Conservation (phyloP, 768 basidiomycete species). For the Pseudohyphozyma bogoriensis region DNA sequence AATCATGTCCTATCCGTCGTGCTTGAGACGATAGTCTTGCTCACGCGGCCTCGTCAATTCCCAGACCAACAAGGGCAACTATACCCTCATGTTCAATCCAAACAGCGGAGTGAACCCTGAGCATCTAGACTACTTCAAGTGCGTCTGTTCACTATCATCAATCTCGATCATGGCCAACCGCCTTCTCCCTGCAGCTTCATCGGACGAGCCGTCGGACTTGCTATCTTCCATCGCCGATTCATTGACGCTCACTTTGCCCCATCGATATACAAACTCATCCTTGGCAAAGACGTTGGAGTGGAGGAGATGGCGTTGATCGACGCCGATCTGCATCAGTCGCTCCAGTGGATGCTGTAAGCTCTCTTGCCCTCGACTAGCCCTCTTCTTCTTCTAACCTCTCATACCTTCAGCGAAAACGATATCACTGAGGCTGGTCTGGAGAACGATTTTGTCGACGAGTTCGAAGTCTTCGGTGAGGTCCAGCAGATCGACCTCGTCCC, state of each 20-base stretch:
- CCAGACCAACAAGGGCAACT: slow-evolving; percentile 73
- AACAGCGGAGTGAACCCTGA: slow-evolving; percentile 89
- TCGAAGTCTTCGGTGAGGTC: slow-evolving; percentile 95
- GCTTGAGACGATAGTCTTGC: too few species aligned
- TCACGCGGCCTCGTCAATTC: slow-evolving; percentile 98
- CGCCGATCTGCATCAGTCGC: slow-evolving; percentile 79
- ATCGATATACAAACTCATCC: slow-evolving; percentile 74
- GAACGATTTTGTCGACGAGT: slow-evolving; percentile 88
- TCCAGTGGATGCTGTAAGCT: slow-evolving; percentile 95
- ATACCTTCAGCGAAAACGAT: slow-evolving; percentile 67
- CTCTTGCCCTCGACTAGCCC: slow-evolving; percentile 1
- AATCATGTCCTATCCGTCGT: too few species aligned
- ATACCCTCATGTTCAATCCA: slow-evolving; percentile 90
- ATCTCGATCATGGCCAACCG: not conserved
- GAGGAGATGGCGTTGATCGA: slow-evolving; percentile 94
- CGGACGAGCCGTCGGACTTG: slow-evolving; percentile 84
- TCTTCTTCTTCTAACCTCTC: not conserved
- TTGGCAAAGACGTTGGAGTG: slow-evolving; percentile 91
- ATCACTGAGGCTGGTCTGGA: slow-evolving; percentile 88
- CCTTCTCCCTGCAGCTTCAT: slow-evolving; percentile 62
- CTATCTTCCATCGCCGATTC: slow-evolving; percentile 98
- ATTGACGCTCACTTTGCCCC: slow-evolving; percentile 81
- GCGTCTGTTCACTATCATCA: not conserved
- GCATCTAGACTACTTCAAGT: slow-evolving; percentile 84
- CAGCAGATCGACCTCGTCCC: slow-evolving; percentile 88